A percentile compares a stretch with the other conserved stretches of the same genome.
Conservation (phyloP, 257 asterid species). For the Coffea canephora region DNA sequence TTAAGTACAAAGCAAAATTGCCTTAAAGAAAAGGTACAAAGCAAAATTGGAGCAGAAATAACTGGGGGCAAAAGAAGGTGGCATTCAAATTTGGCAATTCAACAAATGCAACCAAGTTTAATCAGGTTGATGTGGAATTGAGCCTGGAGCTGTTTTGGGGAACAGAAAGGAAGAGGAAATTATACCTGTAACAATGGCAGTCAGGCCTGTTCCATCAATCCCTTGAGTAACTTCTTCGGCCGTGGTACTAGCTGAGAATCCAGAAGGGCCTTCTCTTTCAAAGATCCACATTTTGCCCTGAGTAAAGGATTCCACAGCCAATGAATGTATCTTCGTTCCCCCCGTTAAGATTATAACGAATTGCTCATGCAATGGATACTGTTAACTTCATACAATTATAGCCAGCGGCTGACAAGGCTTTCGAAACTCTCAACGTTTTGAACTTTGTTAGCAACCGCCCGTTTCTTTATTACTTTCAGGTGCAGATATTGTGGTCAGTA, state of each 20-base stretch:
- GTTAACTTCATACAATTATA: no score
- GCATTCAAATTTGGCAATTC: background rate
- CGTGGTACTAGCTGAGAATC: slow-evolving; percentile 30
- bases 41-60: background rate
- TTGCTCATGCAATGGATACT: no score
- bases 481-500: no score
- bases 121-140: background rate
- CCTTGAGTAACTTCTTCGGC: slow-evolving; percentile 35
- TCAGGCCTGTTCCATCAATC: slow-evolving; percentile 33
- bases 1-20: background rate
- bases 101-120: no score
- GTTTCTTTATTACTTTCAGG: no score
- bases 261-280: slow-evolving; percentile 27
- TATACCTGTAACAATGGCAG: slow-evolving; percentile 34
- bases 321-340: no score
- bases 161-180: background rate
- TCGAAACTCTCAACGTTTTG: no score
- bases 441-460: no score
- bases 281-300: slow-evolving; percentile 21
- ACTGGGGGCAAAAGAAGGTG: background rate
- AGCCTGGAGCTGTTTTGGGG: background rate
- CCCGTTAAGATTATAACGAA: no score
- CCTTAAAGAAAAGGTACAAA: no score
- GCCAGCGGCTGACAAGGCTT: no score
- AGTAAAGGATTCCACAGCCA: background rate